A percentile compares a stretch with the other conserved stretches of the same genome.
phyloP scores from a whole-genome alignment of 179 eudicot species.

The Drosera spatulata region DNA sequence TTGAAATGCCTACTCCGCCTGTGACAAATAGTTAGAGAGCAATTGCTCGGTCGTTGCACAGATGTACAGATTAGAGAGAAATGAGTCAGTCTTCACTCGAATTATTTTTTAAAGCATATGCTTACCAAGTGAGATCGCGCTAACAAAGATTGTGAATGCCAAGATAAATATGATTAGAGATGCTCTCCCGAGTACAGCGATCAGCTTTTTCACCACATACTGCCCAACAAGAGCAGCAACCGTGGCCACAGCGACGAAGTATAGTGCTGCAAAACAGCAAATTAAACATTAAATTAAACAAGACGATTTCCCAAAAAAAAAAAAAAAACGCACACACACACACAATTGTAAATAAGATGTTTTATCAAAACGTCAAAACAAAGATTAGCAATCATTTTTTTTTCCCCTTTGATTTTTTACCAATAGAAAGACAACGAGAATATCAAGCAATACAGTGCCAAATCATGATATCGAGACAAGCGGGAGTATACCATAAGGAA shows the following conservation, averaged over 20 bases:
- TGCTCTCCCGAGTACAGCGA: not conserved
- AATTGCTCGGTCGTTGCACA: not conserved
- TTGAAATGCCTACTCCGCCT: slow-evolving; percentile 81
- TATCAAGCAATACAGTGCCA: not conserved
- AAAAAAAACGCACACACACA: slow-evolving; percentile 40
- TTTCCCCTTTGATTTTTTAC: too few relatives aligned
- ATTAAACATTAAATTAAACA: slow-evolving; percentile 22
- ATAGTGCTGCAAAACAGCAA: not conserved
- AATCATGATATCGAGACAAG: not conserved
- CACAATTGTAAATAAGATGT: slow-evolving; percentile 7
- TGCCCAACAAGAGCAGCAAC: too few relatives aligned
- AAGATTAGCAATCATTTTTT: too few relatives aligned
- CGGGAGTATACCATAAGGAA: slow-evolving; percentile 45
- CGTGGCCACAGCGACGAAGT: too few relatives aligned
- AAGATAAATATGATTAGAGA: slow-evolving; percentile 50
- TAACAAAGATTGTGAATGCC: slow-evolving; percentile 41
- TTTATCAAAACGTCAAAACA: too few relatives aligned
- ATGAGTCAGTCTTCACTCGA: too few relatives aligned
- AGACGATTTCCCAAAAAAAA: slow-evolving; percentile 28
- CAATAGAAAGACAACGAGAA: too few relatives aligned
- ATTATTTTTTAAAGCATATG: not conserved
- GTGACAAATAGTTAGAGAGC: not conserved
- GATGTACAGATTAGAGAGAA: not conserved
- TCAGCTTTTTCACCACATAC: too few relatives aligned
- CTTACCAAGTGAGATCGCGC: slow-evolving; percentile 59